Evolutionary conservation across 2,329 filamentous ascomycete genomes (phyloP), one percentile per base, ranked within the genome.

Genomic region (Ophiostoma himal-ulmi): DNA sequence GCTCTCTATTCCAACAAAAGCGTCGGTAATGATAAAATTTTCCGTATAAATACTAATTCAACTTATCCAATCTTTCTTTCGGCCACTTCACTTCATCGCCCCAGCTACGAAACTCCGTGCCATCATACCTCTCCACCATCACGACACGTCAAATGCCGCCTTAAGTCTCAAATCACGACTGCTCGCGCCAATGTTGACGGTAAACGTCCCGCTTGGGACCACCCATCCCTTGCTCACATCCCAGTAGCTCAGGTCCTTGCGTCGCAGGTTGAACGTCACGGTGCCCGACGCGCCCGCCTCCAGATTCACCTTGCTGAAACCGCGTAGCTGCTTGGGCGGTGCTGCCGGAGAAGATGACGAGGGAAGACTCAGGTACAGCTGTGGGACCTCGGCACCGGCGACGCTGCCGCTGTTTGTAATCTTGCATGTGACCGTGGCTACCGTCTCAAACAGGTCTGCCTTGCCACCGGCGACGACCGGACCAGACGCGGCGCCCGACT

Each of bases 201-300:
- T 78, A 74, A 84, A 84, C 17, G 74, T 77, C 0, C 83, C 83
- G 20, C 75, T 74, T 6, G 85, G 83, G 65, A 86, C 76, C 3
- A 83, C 75, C 90, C 90, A 93, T 69, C 88, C 83, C 78, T 91
- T 86, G 54, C 77, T 74, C 0, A 78, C 78, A 76, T 90, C 85
- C 89, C 89, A 91, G 70, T 88, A 84, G 74, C 86, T 89, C 54
- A 91, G 73, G 76, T 91, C 89, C 68, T 86, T 83, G 57, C 86
- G 81, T 48, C 82, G 84, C 41, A 91, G 76, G 17, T 81, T 78
- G 74, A 91, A 85, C 0, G 77, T 80, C 2, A 86, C 82, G 1
- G 78, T 83, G 48, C 80, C 78, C 2, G 78, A 82, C 69, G 83
- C 81, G 1, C 83, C 84, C 0, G 82, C 76, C 4, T 78, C 79